Evolutionary conservation across 2,329 filamentous ascomycete genomes (phyloP), one percentile per base, ranked within the genome.

Genomic region (Fusarium verrucosum): DNA sequence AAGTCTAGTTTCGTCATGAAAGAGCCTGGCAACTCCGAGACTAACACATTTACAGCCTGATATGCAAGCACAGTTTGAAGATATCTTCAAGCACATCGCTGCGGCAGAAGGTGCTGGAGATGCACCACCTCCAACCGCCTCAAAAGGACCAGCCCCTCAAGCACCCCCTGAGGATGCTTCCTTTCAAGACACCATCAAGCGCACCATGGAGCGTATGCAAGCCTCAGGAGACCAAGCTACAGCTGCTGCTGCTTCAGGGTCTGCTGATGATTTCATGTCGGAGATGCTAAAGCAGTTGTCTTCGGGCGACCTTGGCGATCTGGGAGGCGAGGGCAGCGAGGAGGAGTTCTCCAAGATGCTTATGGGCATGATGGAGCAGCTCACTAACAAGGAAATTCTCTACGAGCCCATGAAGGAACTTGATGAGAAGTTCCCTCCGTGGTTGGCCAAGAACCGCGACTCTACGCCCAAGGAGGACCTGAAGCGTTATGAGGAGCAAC

Each of bases 331-430:
- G 10, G 78, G 77, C 33, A 72, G 75, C 46, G 92, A 97, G 54
- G 93, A 95, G 70, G 93, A 96, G 70, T 91, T 98, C 72, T 93
- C 92, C 55, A 94, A 96, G 80, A 92, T 98, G 88, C 86, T 99
- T 58, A 87, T 96, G 84, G 92, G 91, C 50, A 97, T 98, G 92
- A 98, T 99, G 94, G 92, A 98, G 79, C 94, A 99, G 77, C 84
- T 99, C 64, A 98, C 95, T 5, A 97, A 96, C 78, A 98, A 97
- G 81, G 95, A 98, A 70, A 97, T 99, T 64, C 80, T 99, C 46
- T 98, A 98, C 75, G 94, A 99, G 80, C 95, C 95, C 4, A 97
- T 99, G 93, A 97, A 97, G 81, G 95, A 99, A 79, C 82, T 99
- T 43, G 82, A 96, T 76, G 90, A 92, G 50, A 98, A 97, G 78